Base-by-base conservation (phyloP, 441 rosid species). In the Eugenia klotzschiana region DNA sequence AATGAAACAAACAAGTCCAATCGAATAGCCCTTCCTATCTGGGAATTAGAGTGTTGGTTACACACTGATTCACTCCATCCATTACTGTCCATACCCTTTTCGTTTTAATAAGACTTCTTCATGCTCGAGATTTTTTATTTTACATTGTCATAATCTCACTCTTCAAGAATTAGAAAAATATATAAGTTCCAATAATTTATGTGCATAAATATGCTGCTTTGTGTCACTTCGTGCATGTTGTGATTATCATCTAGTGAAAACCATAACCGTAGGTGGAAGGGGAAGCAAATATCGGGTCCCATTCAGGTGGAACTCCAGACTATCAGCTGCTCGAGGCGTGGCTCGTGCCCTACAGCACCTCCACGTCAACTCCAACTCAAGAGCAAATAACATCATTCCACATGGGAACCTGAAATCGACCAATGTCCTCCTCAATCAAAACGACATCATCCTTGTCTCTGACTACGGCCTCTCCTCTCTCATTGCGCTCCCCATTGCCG, bases 331-430 rank as follows among this genome's bases (percentile, higher is more conserved):
- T 29, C 79, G 55, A 85, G 91, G 87, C 2, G 89, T 92, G 51
- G 93, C 93, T 4, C 79, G 86, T 83, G 93, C 91, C 57, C 26
- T 92, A 55, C 91, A 91, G 57, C 88, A 90, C 83, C 94, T 93
- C 84, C 96, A 93, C 85, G 80, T 7, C 43, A 86, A 69, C 77
- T 50, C 81, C 53, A 90, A 54, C 23, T 51, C 88, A 22, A 46
- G 77, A 69, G 37, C 85, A 26, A 79, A 26, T 79, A 50, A 25
- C 56, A 13, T 52, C 6, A 84, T 89, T 49, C 92, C 92, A 0
- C 94, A 92, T 33, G 96, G 94, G 0, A 92, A 92, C 91, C 90
- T 92, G 23, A 93, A 92, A 83, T 82, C 90, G 18, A 81, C 94
- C 29, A 93, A 93, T 80, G 86, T 93, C 79, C 93, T 93, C 51